Percentiles rank a stretch among this genome's conserved stretches.
Evolutionary conservation across 1,284 basidiomycete species (phyloP).

Genomic region (Cutaneotrichosporon sp.): DNA sequence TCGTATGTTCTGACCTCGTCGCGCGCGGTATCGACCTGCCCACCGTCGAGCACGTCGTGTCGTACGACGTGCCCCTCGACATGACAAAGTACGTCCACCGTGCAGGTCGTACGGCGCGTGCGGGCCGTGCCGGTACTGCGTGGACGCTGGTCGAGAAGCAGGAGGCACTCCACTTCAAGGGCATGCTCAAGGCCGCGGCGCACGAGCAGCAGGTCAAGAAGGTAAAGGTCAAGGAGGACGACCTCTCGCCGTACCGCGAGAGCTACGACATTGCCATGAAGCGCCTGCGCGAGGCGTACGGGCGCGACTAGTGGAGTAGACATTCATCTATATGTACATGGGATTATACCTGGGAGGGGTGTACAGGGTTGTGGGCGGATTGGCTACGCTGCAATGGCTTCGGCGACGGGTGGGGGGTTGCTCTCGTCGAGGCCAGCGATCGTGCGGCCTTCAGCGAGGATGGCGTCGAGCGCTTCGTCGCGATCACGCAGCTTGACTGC

Average conservation of each 20-base stretch:
- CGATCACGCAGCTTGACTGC: neutral
- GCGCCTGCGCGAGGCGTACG: conserved; percentile 27
- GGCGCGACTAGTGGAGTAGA: conserved; percentile 16
- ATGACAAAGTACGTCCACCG: conserved; percentile 97
- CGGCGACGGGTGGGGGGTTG: neutral
- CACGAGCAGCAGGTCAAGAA: conserved; percentile 70
- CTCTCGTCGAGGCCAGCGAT: conserved; percentile 1
- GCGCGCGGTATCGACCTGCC: conserved; percentile 95
- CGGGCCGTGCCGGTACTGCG: conserved; percentile 75
- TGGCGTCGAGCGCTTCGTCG: conserved; percentile 3
- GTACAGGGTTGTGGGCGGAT: neutral
- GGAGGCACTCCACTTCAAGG: conserved; percentile 88
- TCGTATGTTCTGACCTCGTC: conserved; percentile 92
- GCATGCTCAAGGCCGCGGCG: conserved; percentile 68
- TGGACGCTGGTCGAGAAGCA: conserved; percentile 96
- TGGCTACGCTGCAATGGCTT: neutral
- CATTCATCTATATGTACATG: neutral
- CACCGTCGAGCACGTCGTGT: conserved; percentile 83
- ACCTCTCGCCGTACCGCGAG: conserved; percentile 56
- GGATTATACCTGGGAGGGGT: neutral
- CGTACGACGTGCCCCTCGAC: conserved; percentile 92
- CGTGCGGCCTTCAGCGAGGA: conserved; percentile 10
- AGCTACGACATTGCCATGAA: conserved; percentile 57
- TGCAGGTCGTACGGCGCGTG: conserved; percentile 88
- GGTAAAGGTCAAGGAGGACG: conserved; percentile 62